phyloP scores from a whole-genome alignment of 2,329 filamentous ascomycete species.

The Alternaria solani region DNA sequence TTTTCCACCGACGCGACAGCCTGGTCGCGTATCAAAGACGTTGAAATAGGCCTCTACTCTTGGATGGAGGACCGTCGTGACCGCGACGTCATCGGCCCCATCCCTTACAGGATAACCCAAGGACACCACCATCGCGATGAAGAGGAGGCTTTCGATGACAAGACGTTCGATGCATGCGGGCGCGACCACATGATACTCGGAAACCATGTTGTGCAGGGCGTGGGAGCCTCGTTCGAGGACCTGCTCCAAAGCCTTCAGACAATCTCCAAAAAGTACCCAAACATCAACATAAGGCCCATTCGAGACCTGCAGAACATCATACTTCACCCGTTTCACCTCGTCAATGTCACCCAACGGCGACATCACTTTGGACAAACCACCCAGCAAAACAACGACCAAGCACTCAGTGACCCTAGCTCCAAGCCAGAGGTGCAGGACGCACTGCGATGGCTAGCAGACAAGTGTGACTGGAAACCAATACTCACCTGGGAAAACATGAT shows the following conservation, averaged over 20 bases:
- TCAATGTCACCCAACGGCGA: constrained; percentile 44
- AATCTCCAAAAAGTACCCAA: constrained; percentile 42
- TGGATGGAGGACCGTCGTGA: constrained; percentile 50
- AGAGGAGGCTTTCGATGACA: constrained; percentile 48
- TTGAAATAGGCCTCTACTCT: constrained; percentile 44
- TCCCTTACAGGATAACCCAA: constrained; percentile 45
- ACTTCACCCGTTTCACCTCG: constrained; percentile 46
- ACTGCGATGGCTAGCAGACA: constrained; percentile 42
- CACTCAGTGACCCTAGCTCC: constrained; percentile 36
- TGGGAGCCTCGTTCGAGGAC: constrained; percentile 44
- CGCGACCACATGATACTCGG: constrained; percentile 48
- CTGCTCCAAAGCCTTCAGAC: constrained; percentile 42
- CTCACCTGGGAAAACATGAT: constrained; percentile 48
- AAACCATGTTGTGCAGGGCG: constrained; percentile 45
- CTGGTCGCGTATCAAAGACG: constrained; percentile 41
- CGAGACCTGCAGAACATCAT: constrained; percentile 38
- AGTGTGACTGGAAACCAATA: constrained; percentile 46
- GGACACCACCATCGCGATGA: constrained; percentile 46
- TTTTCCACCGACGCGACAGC: constrained; percentile 44
- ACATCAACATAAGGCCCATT: constrained; percentile 45
- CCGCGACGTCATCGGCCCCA: constrained; percentile 43
- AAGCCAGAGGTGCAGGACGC: constrained; percentile 44
- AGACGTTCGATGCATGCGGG: constrained; percentile 42
- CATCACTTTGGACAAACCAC: constrained; percentile 32
- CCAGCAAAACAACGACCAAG: constrained; percentile 19